Conservation (phyloP, 495 filamentous ascomycete species). For the Podospora bellae-mahoneyi region DNA sequence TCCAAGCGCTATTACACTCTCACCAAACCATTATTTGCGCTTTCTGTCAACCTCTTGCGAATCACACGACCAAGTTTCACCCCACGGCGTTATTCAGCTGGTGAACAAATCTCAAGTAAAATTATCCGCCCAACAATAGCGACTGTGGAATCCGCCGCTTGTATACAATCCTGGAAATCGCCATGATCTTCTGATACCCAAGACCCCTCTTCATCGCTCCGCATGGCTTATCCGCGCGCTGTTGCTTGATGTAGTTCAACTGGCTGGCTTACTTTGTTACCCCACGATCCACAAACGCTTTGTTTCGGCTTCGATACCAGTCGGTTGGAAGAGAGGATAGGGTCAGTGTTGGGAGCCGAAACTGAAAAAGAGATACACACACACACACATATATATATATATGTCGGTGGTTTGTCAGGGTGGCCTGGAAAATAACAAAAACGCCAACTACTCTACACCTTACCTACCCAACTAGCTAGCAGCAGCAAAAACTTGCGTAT, state of each 20-base stretch:
- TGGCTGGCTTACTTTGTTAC: background rate
- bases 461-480: too few species aligned
- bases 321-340: background rate
- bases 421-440: too few species aligned
- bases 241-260: background rate
- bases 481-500: too few species aligned
- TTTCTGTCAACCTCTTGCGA: background rate
- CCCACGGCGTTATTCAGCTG: background rate
- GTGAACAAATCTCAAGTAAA: background rate
- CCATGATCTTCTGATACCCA: constrained; percentile 3
- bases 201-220: background rate
- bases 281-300: background rate
- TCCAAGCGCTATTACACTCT: background rate
- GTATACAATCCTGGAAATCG: background rate
- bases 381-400: too few species aligned
- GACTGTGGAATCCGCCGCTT: too few species aligned
- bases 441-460: too few species aligned
- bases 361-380: too few species aligned
- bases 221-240: background rate
- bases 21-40: background rate
- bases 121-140: too few species aligned
- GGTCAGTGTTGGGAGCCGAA: too few species aligned
- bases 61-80: background rate
- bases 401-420: too few species aligned
- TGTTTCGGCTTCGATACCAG: background rate